These are phyloP conservation scores for Aspergillus unguis DNA, from an alignment of 2,329 filamentous ascomycete genomes.

Conservation along the genomic window DNA sequence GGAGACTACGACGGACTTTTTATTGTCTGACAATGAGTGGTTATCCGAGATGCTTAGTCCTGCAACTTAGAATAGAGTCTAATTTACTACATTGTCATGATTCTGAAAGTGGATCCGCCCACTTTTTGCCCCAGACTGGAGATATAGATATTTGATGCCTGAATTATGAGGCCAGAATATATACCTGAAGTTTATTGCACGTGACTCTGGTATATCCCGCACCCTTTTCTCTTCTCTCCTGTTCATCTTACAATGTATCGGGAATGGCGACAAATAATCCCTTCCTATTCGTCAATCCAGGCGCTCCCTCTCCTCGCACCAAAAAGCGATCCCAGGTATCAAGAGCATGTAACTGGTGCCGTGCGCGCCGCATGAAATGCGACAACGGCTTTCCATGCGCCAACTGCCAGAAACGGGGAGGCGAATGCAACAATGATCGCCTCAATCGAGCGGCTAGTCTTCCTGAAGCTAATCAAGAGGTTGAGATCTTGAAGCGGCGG, in stretches of 20 bases:
- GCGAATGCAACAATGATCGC: slow-evolving; percentile 20
- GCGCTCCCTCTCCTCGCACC: no score
- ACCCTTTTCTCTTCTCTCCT: no score
- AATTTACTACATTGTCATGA: no score
- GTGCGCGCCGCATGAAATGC: slow-evolving; percentile 27
- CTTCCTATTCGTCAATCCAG: no score
- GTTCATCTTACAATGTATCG: no score
- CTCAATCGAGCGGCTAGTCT: not conserved
- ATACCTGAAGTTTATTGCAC: no score
- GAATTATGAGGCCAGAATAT: no score
- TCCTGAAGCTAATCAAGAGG: slow-evolving; percentile 16
- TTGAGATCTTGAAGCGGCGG: slow-evolving; percentile 32
- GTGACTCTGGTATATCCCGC: no score
- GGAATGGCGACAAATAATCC: no score
- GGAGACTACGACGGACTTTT: not conserved
- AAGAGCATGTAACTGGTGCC: slow-evolving; percentile 29
- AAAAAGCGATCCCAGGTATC: slow-evolving; percentile 18
- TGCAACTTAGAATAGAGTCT: not conserved
- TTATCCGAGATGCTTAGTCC: slow-evolving; percentile 7
- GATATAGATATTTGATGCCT: no score
- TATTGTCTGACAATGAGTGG: slow-evolving; percentile 7
- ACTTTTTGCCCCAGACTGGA: no score
- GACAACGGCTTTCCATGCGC: slow-evolving; percentile 24
- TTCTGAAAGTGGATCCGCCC: no score
- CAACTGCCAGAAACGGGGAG: slow-evolving; percentile 22